Conservation (phyloP, 768 basidiomycete species). For the Austroboletus festivus region DNA sequence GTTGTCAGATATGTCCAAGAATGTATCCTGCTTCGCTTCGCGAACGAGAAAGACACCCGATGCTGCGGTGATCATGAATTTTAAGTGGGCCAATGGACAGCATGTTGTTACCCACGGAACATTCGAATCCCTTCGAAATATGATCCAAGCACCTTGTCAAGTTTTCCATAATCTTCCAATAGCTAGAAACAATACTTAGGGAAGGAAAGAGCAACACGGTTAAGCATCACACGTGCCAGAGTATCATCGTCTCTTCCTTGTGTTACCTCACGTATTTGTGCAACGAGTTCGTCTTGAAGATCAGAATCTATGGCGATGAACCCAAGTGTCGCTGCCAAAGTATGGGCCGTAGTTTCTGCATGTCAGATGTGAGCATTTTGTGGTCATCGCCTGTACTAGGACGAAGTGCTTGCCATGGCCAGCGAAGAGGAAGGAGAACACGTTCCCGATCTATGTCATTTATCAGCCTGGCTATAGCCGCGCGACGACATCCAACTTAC, state of each 20-base stretch:
- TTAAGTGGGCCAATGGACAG: background rate
- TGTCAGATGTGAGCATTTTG: background rate
- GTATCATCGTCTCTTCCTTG: conserved; percentile 15
- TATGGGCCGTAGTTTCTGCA: conserved; percentile 34
- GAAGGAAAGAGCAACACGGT: background rate
- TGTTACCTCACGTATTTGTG: conserved; percentile 28
- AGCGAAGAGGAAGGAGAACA: conserved; percentile 52
- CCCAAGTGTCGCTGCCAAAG: conserved; percentile 32
- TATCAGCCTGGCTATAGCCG: background rate
- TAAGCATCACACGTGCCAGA: conserved; percentile 11
- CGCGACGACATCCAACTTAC: conserved; percentile 1
- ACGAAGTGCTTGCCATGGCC: conserved; percentile 45
- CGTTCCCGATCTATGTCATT: conserved; percentile 46
- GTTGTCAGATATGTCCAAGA: conserved; percentile 16
- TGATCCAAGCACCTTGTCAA: conserved; percentile 29
- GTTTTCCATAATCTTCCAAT: conserved; percentile 24
- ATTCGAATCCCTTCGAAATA: conserved; percentile 35
- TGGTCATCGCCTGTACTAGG: background rate
- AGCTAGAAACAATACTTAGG: conserved; percentile 2
- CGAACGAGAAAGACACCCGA: conserved; percentile 30
- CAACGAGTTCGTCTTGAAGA: conserved; percentile 32
- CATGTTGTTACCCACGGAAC: conserved; percentile 26
- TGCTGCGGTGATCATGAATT: conserved; percentile 15
- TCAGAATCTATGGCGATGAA: conserved; percentile 28
- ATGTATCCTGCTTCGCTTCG: conserved; percentile 27